Evolutionary conservation across 768 basidiomycete genomes (phyloP), one percentile per base, ranked within the genome.

Genomic region (Russula brevipes): DNA sequence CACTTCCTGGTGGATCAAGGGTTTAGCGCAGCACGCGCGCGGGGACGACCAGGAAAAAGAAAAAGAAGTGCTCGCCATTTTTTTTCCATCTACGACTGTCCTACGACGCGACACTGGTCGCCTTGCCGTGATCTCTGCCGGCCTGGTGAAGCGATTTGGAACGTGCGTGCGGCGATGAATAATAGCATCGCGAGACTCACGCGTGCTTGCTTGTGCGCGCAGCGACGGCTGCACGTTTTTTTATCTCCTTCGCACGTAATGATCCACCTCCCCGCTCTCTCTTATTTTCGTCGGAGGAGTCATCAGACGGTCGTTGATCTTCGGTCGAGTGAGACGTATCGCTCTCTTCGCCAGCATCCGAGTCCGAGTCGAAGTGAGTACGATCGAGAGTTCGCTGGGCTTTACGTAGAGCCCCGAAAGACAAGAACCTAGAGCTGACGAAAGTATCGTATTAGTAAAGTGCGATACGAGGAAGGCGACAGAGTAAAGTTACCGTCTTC

Each of bases 171-270:
- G 16, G n/a, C 45, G 44, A 17, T 11, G 16, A 14, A 42, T 4
- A 42, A 59, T 55, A 36, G 39, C 14, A n/a, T 35, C 4, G 30
- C 14, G 49, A 33, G 14, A 81, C 92, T 65, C 75, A 95, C 94
- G 95, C 92, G 75, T 96, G 88, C 70, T 98, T 97, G 71, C 82
- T 83, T 5, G 80, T 72, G 47, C 94, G 81, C 74, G 88, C 88
- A 12, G 78, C 71, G 3, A 84, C 19, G 39, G 42, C 47, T 12
- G 46, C 1, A 9, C 9, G 14, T 45, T 4, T 55, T 24, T 31
- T 77, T 61, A 80, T 77, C 42, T 73, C 79, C 60, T 78, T 78
- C 5, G 17, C 12, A 5, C n/a, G 41, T n/a, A 11, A 35, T 14
- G 38, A 55, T 36, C 54, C 30, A 52, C 52, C n/a, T 49, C 24